Evolutionary conservation across 495 filamentous ascomycete species (phyloP).

Genomic region (Chaetomium tenue): DNA sequence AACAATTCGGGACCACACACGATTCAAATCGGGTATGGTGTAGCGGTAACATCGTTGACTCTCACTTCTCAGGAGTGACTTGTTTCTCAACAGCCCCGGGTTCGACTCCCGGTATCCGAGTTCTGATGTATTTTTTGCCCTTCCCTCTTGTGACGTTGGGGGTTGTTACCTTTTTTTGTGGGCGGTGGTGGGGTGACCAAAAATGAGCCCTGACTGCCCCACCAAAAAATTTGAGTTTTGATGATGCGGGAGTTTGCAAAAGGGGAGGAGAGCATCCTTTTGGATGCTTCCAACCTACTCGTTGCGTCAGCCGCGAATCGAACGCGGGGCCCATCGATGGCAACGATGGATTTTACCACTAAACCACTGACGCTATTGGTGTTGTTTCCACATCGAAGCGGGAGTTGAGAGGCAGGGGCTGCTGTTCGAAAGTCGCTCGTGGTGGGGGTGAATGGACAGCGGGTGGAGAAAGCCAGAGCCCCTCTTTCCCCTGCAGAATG

Average conservation of each 20-base stretch:
- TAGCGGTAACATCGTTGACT: slow-evolving; percentile 22
- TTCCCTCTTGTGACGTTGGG: background rate
- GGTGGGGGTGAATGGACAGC: no score
- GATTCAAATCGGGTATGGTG: slow-evolving; percentile 20
- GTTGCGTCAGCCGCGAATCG: slow-evolving; percentile 50
- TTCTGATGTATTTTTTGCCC: slow-evolving; percentile 9
- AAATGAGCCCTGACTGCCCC: background rate
- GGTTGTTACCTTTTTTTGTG: background rate
- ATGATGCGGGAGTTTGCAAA: background rate
- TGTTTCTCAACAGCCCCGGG: slow-evolving; percentile 11
- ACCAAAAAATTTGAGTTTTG: background rate
- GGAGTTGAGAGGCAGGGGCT: no score
- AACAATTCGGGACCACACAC: slow-evolving; percentile 20
- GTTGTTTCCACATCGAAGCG: no score
- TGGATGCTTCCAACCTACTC: background rate
- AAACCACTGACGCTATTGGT: slow-evolving; percentile 40
- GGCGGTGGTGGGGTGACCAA: background rate
- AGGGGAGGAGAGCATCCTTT: background rate
- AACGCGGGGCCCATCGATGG: slow-evolving; percentile 55
- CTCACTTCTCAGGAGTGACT: slow-evolving; percentile 18
- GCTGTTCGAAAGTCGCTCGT: no score
- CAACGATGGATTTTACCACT: slow-evolving; percentile 54
- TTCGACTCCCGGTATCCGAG: slow-evolving; percentile 21
- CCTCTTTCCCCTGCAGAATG: no score
- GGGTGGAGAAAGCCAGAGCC: no score